phyloP scores from a whole-genome alignment of 331 rosid species.

The Stylosanthes scabra region DNA sequence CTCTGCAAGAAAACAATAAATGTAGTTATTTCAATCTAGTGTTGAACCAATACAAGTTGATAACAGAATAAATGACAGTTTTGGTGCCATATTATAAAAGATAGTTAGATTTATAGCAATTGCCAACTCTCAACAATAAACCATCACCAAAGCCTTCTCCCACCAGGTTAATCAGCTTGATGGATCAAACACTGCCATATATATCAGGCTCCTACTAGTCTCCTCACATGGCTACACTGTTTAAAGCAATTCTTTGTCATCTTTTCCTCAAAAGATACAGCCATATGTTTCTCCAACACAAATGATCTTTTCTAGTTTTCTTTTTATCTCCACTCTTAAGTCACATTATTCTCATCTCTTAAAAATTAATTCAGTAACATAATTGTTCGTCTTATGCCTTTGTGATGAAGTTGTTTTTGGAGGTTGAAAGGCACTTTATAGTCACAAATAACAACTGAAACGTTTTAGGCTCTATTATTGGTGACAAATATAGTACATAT shows the following conservation, averaged over 20 bases:
- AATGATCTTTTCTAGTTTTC: not conserved
- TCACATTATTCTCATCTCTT: not conserved
- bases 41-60: constrained; percentile 20
- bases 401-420: not conserved
- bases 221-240: not conserved
- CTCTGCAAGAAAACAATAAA: constrained; percentile 59
- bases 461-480: not conserved
- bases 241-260: not conserved
- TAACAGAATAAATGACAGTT: not conserved
- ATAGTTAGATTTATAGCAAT: constrained; percentile 19
- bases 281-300: not conserved
- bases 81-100: constrained; percentile 5
- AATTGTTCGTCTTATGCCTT: not conserved
- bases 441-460: not conserved
- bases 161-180: not conserved
- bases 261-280: not conserved
- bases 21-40: constrained; percentile 11
- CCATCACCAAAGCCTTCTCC: not conserved
- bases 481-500: constrained; percentile 1
- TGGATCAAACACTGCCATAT: not conserved
- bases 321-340: not conserved
- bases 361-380: not conserved
- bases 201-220: not conserved
- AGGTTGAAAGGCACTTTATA: not conserved
- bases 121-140: not conserved